Percentiles rank a stretch among this genome's conserved stretches.
phyloP scores from a whole-genome alignment of 257 asterid species.

The Fraxinus quadrangulata region DNA sequence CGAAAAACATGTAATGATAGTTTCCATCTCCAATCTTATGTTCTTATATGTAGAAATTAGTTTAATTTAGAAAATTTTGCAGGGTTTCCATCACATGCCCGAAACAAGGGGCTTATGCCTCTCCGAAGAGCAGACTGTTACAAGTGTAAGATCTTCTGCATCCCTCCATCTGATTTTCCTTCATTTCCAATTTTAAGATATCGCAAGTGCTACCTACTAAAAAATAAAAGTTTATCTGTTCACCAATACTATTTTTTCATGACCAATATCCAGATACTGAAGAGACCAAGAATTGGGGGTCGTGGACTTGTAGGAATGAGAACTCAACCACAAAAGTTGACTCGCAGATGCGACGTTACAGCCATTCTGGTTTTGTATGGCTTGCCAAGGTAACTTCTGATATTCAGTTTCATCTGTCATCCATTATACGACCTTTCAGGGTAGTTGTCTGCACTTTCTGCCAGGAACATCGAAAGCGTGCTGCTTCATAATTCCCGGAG shows the following conservation, averaged over 20 bases:
- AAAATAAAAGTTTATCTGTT: neutral
- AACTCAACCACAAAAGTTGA: conserved; percentile 85
- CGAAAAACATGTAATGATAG: conserved; percentile 69
- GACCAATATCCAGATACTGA: conserved; percentile 52
- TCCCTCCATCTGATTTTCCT: conserved; percentile 14
- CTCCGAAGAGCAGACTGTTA: conserved; percentile 95
- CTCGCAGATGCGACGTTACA: conserved; percentile 90
- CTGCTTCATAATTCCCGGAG: neutral
- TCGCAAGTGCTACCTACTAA: neutral
- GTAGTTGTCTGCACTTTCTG: neutral
- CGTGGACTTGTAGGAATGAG: conserved; percentile 74
- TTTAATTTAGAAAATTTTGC: conserved; percentile 22
- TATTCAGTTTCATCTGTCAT: neutral
- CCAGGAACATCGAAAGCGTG: neutral
- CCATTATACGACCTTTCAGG: neutral
- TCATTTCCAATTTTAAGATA: conserved; percentile 3
- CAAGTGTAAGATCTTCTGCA: conserved; percentile 61
- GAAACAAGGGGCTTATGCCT: conserved; percentile 98
- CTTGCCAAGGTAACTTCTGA: conserved; percentile 81
- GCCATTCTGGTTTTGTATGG: conserved; percentile 94
- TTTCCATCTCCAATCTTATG: conserved; percentile 6
- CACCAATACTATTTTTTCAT: neutral
- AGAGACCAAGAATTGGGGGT: conserved; percentile 81
- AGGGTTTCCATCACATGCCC: conserved; percentile 99
- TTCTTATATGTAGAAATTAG: neutral